phyloP scores from a whole-genome alignment of 2,329 filamentous ascomycete species.

The Trichoderma aggressivum region DNA sequence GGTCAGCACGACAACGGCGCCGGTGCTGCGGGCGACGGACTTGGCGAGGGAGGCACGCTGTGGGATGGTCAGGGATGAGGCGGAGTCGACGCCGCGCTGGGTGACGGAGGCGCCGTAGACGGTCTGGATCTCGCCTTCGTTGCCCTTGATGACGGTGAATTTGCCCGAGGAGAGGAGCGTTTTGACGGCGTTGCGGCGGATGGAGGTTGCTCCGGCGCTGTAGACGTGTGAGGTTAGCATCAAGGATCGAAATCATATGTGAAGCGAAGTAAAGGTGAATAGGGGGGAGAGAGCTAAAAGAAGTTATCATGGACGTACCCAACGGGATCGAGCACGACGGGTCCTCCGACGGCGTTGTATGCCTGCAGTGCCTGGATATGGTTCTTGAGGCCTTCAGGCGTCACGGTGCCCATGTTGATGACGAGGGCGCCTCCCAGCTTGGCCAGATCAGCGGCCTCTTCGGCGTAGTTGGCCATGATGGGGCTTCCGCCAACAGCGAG shows the following conservation, averaged over 20 bases:
- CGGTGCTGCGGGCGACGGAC: conserved; percentile 64
- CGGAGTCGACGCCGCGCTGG: conserved; percentile 84
- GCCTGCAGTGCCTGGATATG: conserved; percentile 71
- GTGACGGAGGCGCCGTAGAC: conserved; percentile 54
- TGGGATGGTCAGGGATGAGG: conserved; percentile 51
- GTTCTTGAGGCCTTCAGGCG: conserved; percentile 67
- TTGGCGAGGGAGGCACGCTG: conserved; percentile 60
- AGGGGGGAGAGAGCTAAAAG: neutral
- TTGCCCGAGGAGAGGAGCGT: conserved; percentile 70
- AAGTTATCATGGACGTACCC: conserved; percentile 52
- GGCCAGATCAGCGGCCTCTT: conserved; percentile 79
- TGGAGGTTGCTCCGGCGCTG: conserved; percentile 72
- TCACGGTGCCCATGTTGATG: conserved; percentile 93
- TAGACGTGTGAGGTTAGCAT: neutral
- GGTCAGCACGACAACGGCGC: conserved; percentile 77
- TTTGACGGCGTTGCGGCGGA: conserved; percentile 69
- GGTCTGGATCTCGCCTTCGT: conserved; percentile 80
- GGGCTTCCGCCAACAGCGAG: conserved; percentile 81
- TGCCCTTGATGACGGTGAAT: conserved; percentile 89
- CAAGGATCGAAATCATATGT: too few species aligned
- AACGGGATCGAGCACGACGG: conserved; percentile 84
- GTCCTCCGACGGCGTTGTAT: conserved; percentile 74
- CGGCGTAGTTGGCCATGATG: conserved; percentile 88
- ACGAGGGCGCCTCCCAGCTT: conserved; percentile 74
- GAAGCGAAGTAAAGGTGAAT: neutral